A percentile compares a stretch with the other conserved stretches of the same genome.
These are phyloP conservation scores for Coemansia sp. DNA, from an alignment of 371 early-diverging fungal species.

Conservation along the genomic window DNA sequence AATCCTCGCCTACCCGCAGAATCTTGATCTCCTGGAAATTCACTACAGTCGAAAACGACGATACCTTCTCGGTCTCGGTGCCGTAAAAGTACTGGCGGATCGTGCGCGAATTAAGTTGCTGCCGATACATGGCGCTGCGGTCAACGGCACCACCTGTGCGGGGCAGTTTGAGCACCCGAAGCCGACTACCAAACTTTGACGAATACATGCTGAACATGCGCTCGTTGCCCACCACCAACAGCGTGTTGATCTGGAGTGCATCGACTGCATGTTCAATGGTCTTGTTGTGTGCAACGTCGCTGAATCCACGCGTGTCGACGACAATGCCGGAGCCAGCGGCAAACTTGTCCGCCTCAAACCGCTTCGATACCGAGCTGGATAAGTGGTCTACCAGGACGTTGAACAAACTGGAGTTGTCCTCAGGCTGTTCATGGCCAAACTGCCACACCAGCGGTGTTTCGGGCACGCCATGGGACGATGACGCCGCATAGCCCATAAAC, in stretches of 20 bases:
- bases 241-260: constrained; percentile 65
- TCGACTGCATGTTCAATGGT: constrained; percentile 63
- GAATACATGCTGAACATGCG: constrained; percentile 84
- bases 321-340: constrained; percentile 59
- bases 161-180: constrained; percentile 78
- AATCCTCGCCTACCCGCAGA: constrained; percentile 81
- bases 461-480: constrained; percentile 65
- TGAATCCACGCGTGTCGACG: constrained; percentile 57
- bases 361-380: constrained; percentile 63
- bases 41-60: constrained; percentile 81
- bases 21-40: constrained; percentile 74
- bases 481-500: constrained; percentile 69
- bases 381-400: constrained; percentile 62
- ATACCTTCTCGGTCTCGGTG: constrained; percentile 59
- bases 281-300: constrained; percentile 60
- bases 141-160: constrained; percentile 95
- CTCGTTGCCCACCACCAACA: constrained; percentile 92
- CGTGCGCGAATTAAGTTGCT: constrained; percentile 68
- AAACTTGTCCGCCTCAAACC: constrained; percentile 61
- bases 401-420: constrained; percentile 78
- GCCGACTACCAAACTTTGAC: constrained; percentile 55
- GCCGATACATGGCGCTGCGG: constrained; percentile 70
- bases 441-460: constrained; percentile 85
- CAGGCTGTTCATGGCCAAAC: constrained; percentile 79
- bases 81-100: constrained; percentile 96